Base-by-base conservation (phyloP, 1,284 basidiomycete genomes). In the Golubevia sp. region DNA sequence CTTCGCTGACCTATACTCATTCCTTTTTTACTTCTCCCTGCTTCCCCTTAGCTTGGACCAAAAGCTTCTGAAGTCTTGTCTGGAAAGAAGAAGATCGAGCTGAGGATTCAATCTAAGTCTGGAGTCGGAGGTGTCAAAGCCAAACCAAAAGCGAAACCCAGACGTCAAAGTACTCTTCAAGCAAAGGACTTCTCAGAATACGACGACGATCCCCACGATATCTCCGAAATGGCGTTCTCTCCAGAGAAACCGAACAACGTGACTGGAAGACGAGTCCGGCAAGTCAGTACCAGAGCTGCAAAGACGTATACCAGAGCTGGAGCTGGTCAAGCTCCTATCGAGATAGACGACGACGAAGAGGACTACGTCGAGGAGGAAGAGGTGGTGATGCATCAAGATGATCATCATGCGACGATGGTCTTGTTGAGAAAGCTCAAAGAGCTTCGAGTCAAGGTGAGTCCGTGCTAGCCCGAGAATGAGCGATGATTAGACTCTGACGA, bases 61-160 rank as follows among this genome's bases (percentile, higher is more conserved):
- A 53, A 50, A 1, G 71, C 70, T 2, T 26, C 58, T 5, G 24
- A 53, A 27, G 56, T 74, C 2, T 49, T 83, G 11, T 50, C 38
- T 1, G 74, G 76, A 0, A 25, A 34, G 21, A 68, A 66, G 27
- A 66, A 63, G 67, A 64, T 80, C 51, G 62, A 63, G 44, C 71
- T 80, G 65, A 61, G 61, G 26, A 66, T 77, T 27, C 59, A 71
- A 7, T 66, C 67, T 20, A 68, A 67, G 26, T 24, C 66, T 0
- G n/a, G n/a, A n/a, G n/a, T n/a, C n/a, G n/a, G n/a, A n/a, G n/a
- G n/a, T 58, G 59, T 8, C 61, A 76, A 24, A 57, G 58, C 48
- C 50, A 59, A n/a, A 58, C 65, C 56, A 24, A 49, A 38, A 30
- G 49, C 26, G 5, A 59, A 55, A 21, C 24, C 30, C 3, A 58